Conservation (phyloP, 768 basidiomycete species). For the Boletales sp. region DNA sequence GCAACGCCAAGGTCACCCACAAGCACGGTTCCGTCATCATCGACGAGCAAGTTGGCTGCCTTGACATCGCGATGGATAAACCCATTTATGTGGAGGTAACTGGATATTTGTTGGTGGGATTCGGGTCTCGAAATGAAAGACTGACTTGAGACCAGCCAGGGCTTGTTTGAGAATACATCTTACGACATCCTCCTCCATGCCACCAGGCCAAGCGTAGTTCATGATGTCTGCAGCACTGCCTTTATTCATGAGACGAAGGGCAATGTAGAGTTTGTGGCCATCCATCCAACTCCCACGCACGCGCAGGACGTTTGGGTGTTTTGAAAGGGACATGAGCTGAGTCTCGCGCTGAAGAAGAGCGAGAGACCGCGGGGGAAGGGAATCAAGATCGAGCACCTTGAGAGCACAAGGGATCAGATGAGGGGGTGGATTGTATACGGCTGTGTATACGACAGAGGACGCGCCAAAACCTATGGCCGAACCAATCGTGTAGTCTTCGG, state of each 20-base stretch:
- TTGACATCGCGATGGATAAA: slow-evolving; percentile 95
- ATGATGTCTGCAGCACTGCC: slow-evolving; percentile 85
- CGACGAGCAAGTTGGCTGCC: slow-evolving; percentile 89
- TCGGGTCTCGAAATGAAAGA: slow-evolving; percentile 6
- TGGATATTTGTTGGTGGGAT: slow-evolving; percentile 25
- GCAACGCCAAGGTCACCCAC: slow-evolving; percentile 93
- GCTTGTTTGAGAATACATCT: slow-evolving; percentile 84
- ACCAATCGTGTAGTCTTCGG: slow-evolving; percentile 72
- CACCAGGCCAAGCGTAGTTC: slow-evolving; percentile 81
- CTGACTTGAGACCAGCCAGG: slow-evolving; percentile 82
- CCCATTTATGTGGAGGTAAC: slow-evolving; percentile 85
- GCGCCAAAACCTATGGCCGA: slow-evolving; percentile 86
- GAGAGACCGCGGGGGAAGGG: slow-evolving; percentile 67
- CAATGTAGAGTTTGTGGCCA: slow-evolving; percentile 82
- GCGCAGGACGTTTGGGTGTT: slow-evolving; percentile 90
- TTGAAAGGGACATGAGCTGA: slow-evolving; percentile 86
- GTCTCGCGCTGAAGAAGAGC: slow-evolving; percentile 79
- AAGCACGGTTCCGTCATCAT: slow-evolving; percentile 86
- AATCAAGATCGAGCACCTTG: slow-evolving; percentile 87
- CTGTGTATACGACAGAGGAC: slow-evolving; percentile 86
- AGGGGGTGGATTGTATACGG: slow-evolving; percentile 52
- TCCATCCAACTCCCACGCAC: slow-evolving; percentile 88
- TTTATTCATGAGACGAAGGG: slow-evolving; percentile 84
- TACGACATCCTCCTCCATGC: slow-evolving; percentile 87
- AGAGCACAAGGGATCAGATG: slow-evolving; percentile 64